Evolutionary conservation across 2,329 filamentous ascomycete species (phyloP).

Genomic region (Phymatotrichopsis omnivora): DNA sequence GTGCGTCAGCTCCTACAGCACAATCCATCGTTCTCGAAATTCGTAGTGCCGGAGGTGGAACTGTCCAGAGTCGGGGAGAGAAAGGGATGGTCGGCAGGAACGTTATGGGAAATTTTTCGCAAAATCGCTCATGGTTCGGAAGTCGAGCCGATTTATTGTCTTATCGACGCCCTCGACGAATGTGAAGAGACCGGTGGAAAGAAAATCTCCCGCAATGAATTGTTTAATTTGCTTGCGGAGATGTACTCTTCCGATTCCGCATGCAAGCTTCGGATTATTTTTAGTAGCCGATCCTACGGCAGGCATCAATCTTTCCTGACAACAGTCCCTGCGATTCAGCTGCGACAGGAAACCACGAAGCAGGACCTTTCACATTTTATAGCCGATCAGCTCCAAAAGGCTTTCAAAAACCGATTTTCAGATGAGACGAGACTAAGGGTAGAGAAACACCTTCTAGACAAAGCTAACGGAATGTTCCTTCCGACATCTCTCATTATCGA

Average conservation of each 20-base stretch:
- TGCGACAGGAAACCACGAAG: not conserved
- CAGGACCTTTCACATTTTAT: not conserved
- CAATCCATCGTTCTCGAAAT: not conserved
- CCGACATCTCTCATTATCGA: slow-evolving; percentile 5
- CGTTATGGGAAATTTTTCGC: slow-evolving; percentile 1
- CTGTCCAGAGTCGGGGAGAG: not conserved
- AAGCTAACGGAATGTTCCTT: slow-evolving; percentile 6
- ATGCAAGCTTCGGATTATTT: not conserved
- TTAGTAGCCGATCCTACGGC: slow-evolving; percentile 2
- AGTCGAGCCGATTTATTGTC: slow-evolving; percentile 2
- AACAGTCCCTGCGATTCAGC: not conserved
- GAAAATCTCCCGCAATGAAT: not conserved
- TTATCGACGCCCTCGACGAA: slow-evolving; percentile 12
- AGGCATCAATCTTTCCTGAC: not conserved
- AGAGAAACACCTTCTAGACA: not conserved
- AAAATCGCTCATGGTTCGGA: slow-evolving; percentile 1
- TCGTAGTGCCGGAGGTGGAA: slow-evolving; percentile 3
- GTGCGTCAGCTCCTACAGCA: slow-evolving; percentile 8
- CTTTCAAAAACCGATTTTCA: not conserved
- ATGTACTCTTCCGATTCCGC: not conserved
- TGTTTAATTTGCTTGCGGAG: not conserved
- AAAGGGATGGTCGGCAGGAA: slow-evolving; percentile 1
- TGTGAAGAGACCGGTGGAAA: not conserved
- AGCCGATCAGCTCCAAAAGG: not conserved
- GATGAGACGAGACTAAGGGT: not conserved